phyloP scores from a whole-genome alignment of 352 stramenopile species.

The Phytophthora uliginosa region DNA sequence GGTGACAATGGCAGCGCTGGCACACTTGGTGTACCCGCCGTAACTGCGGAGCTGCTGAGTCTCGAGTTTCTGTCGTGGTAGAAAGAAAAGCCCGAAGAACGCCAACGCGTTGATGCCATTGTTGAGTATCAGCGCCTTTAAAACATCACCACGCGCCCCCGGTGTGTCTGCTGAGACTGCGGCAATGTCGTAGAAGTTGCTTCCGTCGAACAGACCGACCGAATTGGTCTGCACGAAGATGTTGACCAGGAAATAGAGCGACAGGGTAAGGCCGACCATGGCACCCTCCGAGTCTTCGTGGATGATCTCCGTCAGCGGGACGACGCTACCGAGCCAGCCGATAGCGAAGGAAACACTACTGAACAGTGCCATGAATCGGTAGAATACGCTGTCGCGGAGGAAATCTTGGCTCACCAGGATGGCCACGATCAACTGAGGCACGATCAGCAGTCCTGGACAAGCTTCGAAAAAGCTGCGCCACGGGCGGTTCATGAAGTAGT shows the following conservation, averaged over 20 bases:
- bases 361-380: constrained; percentile 38
- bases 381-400: constrained; percentile 41
- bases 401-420: constrained; percentile 42
- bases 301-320: constrained; percentile 64
- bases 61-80: constrained; percentile 70
- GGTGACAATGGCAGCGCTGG: constrained; percentile 47
- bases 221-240: constrained; percentile 55
- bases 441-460: constrained; percentile 35
- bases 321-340: constrained; percentile 38
- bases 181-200: constrained; percentile 45
- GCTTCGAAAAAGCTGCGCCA: constrained; percentile 49
- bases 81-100: constrained; percentile 42
- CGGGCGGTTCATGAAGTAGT: constrained; percentile 34
- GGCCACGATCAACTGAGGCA: constrained; percentile 35
- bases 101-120: constrained; percentile 56
- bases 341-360: constrained; percentile 27
- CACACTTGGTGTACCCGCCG: constrained; percentile 68
- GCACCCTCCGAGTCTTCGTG: constrained; percentile 65
- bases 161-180: constrained; percentile 31
- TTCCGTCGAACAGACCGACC: constrained; percentile 41
- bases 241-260: constrained; percentile 49
- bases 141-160: constrained; percentile 15
- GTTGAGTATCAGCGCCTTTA: constrained; percentile 47
- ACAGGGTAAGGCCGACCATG: constrained; percentile 53
- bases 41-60: constrained; percentile 71